Conservation (phyloP, 768 basidiomycete species). For the Leccinum olivaceopallidum region DNA sequence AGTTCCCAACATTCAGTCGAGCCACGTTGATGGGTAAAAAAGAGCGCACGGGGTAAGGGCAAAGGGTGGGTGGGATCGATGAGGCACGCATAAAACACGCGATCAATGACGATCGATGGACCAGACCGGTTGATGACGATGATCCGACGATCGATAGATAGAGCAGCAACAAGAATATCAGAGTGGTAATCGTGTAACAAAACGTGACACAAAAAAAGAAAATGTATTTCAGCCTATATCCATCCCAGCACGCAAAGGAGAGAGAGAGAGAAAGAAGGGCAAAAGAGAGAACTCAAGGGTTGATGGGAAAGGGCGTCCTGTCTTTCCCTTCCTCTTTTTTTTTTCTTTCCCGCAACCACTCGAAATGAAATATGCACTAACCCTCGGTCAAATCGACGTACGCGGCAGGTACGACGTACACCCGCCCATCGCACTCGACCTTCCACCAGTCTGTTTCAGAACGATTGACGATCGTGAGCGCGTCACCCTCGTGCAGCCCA, state of each 20-base stretch:
- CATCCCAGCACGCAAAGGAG: constrained; percentile 38
- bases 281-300: constrained; percentile 56
- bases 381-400: constrained; percentile 87
- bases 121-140: background rate
- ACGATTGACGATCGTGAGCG: constrained; percentile 75
- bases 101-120: background rate
- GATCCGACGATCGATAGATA: constrained; percentile 25
- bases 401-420: constrained; percentile 89
- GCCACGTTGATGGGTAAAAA: background rate
- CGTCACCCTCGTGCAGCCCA: constrained; percentile 81
- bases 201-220: constrained; percentile 39
- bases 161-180: constrained; percentile 10
- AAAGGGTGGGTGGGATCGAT: background rate
- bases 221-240: constrained; percentile 81
- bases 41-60: background rate
- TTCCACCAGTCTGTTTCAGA: constrained; percentile 96
- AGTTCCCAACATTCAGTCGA: background rate
- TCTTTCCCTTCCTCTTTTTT: constrained; percentile 12
- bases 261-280: constrained; percentile 50
- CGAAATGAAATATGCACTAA: constrained; percentile 55
- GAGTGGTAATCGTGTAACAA: background rate
- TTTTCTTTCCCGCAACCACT: background rate
- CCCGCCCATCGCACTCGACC: constrained; percentile 80
- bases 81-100: background rate
- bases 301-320: constrained; percentile 10